These are phyloP conservation scores for Protomyces gravidus DNA, from an alignment of 1,139 yeast species.

Conservation along the genomic window DNA sequence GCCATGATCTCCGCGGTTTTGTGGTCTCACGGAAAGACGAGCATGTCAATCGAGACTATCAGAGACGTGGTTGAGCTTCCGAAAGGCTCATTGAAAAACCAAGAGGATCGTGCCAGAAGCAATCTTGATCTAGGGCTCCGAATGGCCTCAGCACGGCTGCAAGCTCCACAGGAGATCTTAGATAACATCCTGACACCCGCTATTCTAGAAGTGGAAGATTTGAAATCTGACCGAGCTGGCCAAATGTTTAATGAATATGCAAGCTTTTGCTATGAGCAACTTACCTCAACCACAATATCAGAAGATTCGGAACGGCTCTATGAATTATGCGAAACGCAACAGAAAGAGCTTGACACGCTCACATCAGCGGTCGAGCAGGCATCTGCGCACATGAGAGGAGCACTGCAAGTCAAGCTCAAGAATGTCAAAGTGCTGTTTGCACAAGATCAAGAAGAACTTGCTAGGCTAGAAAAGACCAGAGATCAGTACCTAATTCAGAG, in stretches of 20 bases:
- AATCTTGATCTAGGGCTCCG: slow-evolving; percentile 51
- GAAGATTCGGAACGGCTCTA: slow-evolving; percentile 49
- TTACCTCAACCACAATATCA: slow-evolving; percentile 47
- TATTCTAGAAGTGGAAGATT: slow-evolving; percentile 34
- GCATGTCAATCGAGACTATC: slow-evolving; percentile 12
- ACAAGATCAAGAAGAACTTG: slow-evolving; percentile 50
- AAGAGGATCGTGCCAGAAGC: not conserved
- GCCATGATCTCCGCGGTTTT: slow-evolving; percentile 21
- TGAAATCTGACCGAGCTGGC: slow-evolving; percentile 40
- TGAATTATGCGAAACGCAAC: slow-evolving; percentile 44
- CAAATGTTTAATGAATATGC: slow-evolving; percentile 60
- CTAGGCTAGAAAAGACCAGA: slow-evolving; percentile 44
- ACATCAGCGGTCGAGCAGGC: slow-evolving; percentile 47
- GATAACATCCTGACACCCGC: slow-evolving; percentile 53
- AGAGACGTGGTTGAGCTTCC: not conserved
- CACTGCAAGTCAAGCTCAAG: slow-evolving; percentile 40
- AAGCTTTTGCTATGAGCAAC: slow-evolving; percentile 67
- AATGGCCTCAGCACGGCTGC: slow-evolving; percentile 67
- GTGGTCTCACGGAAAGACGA: slow-evolving; percentile 16
- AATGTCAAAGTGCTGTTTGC: slow-evolving; percentile 48
- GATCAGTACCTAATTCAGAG: slow-evolving; percentile 53
- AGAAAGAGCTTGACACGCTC: slow-evolving; percentile 50
- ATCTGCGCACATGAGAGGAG: slow-evolving; percentile 51
- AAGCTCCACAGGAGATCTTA: slow-evolving; percentile 57
- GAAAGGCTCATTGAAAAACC: not conserved